These are phyloP conservation scores for Colletotrichum sp. DNA, from an alignment of 2,329 filamentous ascomycete species.

Conservation along the genomic window DNA sequence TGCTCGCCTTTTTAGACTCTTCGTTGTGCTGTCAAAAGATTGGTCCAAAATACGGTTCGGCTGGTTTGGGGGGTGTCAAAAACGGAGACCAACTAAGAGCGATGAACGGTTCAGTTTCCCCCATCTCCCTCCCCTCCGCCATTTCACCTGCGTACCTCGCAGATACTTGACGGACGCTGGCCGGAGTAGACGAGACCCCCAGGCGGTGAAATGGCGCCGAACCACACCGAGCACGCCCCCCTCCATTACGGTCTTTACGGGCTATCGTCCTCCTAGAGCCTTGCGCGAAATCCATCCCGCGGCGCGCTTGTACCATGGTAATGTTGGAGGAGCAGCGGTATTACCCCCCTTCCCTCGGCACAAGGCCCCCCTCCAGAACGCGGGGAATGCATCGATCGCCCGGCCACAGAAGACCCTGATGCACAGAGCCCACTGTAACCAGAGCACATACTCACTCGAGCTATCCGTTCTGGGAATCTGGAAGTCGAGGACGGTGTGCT, in stretches of 20 bases:
- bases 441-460: background rate
- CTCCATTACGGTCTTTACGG: conserved; percentile 12
- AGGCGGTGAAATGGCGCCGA: conserved; percentile 18
- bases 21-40: background rate
- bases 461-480: background rate
- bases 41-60: background rate
- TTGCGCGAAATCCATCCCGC: conserved; percentile 3
- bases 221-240: conserved; percentile 17
- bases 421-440: conserved; percentile 5
- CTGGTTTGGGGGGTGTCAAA: background rate
- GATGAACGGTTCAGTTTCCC: background rate
- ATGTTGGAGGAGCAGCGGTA: background rate
- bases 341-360: background rate
- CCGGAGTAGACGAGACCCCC: background rate
- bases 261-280: conserved; percentile 8
- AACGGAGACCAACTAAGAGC: background rate
- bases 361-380: background rate
- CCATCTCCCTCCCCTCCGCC: background rate
- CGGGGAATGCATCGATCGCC: conserved; percentile 14
- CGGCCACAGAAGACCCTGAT: conserved; percentile 19
- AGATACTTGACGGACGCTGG: background rate
- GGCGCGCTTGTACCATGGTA: background rate
- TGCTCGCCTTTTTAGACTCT: background rate
- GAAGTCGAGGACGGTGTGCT: background rate
- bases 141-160: background rate